These are phyloP conservation scores for Microcyclospora tardicrescens DNA, from an alignment of 2,329 filamentous ascomycete species.

Conservation along the genomic window DNA sequence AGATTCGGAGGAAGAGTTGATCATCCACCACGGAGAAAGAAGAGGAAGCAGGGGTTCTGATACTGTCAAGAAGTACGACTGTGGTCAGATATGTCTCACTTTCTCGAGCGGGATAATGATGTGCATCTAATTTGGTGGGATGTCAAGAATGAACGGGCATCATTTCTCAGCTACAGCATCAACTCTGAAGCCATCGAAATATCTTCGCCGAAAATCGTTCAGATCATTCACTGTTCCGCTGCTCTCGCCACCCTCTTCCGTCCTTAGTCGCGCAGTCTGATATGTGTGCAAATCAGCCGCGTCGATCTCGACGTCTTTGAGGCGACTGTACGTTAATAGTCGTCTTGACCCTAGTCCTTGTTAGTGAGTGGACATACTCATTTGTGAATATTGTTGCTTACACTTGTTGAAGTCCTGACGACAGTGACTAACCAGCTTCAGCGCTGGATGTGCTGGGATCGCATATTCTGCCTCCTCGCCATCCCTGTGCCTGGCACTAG, in stretches of 20 bases:
- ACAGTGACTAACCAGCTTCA: slow-evolving; percentile 64
- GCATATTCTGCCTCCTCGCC: slow-evolving; percentile 53
- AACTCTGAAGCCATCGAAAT: too few relatives aligned
- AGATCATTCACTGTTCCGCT: slow-evolving; percentile 48
- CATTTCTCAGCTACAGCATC: too few relatives aligned
- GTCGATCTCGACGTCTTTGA: slow-evolving; percentile 45
- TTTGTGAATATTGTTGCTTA: slow-evolving; percentile 26
- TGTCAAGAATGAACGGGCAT: too few relatives aligned
- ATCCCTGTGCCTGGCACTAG: slow-evolving; percentile 11
- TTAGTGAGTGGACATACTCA: neutral
- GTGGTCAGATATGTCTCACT: too few relatives aligned
- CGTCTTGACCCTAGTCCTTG: slow-evolving; percentile 61
- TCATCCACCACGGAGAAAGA: slow-evolving; percentile 29
- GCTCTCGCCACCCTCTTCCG: slow-evolving; percentile 13
- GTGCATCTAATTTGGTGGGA: too few relatives aligned
- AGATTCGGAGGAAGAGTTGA: slow-evolving; percentile 20
- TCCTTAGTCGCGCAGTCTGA: slow-evolving; percentile 8
- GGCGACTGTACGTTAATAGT: slow-evolving; percentile 71
- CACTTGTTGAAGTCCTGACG: slow-evolving; percentile 85
- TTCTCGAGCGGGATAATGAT: too few relatives aligned
- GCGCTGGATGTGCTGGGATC: slow-evolving; percentile 61
- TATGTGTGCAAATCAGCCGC: slow-evolving; percentile 15
- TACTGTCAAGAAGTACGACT: neutral
- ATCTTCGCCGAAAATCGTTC: slow-evolving; percentile 50
- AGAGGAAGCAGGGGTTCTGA: slow-evolving; percentile 27